Conservation (phyloP, 805 yeast species). For the Nakazawaea holstii region DNA sequence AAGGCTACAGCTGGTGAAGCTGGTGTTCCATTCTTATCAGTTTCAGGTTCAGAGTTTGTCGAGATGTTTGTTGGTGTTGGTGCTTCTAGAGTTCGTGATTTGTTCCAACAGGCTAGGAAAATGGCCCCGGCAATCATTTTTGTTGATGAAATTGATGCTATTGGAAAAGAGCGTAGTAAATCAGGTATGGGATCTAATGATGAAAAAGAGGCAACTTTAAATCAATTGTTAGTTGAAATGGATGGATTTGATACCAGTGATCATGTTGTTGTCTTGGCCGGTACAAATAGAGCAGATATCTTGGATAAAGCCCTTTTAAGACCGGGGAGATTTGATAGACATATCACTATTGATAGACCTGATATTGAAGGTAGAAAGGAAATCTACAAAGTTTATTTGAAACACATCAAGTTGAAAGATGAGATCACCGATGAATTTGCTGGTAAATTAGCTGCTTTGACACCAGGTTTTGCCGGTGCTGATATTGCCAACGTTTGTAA, state of each 20-base stretch:
- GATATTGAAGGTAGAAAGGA: conserved; percentile 86
- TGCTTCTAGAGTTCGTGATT: conserved; percentile 89
- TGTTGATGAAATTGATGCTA: conserved; percentile 94
- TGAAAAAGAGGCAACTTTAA: conserved; percentile 89
- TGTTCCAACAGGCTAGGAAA: conserved; percentile 83
- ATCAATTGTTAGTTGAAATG: conserved; percentile 91
- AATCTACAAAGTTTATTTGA: conserved; percentile 76
- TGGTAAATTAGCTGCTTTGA: conserved; percentile 83
- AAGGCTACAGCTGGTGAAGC: conserved; percentile 98
- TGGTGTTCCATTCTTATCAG: conserved; percentile 87
- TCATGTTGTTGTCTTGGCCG: conserved; percentile 90
- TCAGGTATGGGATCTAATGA: conserved; percentile 79
- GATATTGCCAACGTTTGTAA: conserved; percentile 94
- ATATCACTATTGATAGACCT: conserved; percentile 80
- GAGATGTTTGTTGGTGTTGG: conserved; percentile 98
- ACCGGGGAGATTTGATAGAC: conserved; percentile 94
- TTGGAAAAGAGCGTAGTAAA: conserved; percentile 75
- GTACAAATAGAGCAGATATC: conserved; percentile 91
- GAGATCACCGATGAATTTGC: conserved; percentile 55
- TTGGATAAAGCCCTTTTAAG: conserved; percentile 85
- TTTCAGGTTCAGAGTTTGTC: conserved; percentile 92
- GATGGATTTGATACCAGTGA: conserved; percentile 88
- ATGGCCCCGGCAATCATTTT: conserved; percentile 88
- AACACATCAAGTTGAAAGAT: conserved; percentile 45
- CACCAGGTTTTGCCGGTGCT: conserved; percentile 96